A percentile compares a stretch with the other conserved stretches of the same genome.
Evolutionary conservation across 768 basidiomycete species (phyloP).

Genomic region (Rhodotorula toruloides): DNA sequence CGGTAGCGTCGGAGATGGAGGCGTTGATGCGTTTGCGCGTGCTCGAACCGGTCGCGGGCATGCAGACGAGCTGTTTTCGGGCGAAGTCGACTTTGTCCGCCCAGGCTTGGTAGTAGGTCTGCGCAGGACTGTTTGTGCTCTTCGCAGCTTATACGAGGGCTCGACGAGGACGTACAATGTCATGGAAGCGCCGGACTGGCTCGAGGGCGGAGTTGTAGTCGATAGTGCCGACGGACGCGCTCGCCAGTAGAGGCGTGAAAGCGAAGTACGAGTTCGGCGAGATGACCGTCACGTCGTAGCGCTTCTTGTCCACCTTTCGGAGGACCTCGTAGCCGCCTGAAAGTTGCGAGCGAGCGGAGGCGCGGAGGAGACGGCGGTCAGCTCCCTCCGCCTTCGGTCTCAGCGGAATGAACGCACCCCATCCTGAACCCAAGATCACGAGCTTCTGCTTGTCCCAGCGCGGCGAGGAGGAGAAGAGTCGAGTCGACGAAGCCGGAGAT

Average conservation of each 20-base stretch:
- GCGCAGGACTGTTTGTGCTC: not conserved
- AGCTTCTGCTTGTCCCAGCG: conserved; percentile 38
- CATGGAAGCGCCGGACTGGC: conserved; percentile 55
- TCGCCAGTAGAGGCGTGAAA: conserved; percentile 43
- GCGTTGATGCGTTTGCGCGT: not conserved
- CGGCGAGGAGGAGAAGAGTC: not conserved
- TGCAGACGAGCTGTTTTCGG: conserved; percentile 28
- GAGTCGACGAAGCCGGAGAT: not conserved
- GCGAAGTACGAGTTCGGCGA: conserved; percentile 37
- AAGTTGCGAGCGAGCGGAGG: too few species aligned
- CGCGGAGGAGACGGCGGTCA: too few species aligned
- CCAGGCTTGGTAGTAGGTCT: conserved; percentile 44
- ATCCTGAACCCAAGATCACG: conserved; percentile 46
- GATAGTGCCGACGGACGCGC: conserved; percentile 75
- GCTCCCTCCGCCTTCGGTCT: too few species aligned
- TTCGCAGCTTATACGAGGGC: too few species aligned
- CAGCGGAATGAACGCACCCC: too few species aligned
- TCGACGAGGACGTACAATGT: not conserved
- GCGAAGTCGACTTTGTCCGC: conserved; percentile 43
- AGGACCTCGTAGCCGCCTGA: conserved; percentile 27
- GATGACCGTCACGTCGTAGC: conserved; percentile 42
- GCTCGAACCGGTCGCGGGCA: conserved; percentile 17
- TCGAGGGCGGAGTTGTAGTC: conserved; percentile 77
- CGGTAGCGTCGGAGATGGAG: not conserved
- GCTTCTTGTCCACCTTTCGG: conserved; percentile 42